These are phyloP conservation scores for Hypoxylon lienhwacheense DNA, from an alignment of 495 filamentous ascomycete genomes.

Conservation along the genomic window DNA sequence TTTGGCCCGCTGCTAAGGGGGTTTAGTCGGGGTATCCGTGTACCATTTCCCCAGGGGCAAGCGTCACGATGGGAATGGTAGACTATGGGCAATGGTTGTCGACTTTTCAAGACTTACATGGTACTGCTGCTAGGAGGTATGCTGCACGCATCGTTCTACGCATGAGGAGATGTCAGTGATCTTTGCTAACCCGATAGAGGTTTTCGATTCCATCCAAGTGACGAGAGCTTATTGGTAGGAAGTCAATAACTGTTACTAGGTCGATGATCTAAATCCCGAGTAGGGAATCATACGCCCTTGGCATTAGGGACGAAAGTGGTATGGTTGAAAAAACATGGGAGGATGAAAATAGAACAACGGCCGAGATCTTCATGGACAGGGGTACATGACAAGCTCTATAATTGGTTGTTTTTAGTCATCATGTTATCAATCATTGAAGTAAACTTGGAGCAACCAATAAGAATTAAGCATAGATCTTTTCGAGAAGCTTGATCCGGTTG, in stretches of 20 bases:
- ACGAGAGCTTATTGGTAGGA: slow-evolving; percentile 20
- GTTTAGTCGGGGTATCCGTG: slow-evolving; percentile 9
- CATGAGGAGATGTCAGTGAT: slow-evolving; percentile 2
- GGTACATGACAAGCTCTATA: slow-evolving; percentile 19
- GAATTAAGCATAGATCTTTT: slow-evolving; percentile 2
- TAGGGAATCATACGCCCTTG: too few relatives aligned
- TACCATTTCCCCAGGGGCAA: slow-evolving; percentile 17
- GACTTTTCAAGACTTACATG: slow-evolving; percentile 4
- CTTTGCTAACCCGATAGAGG: slow-evolving; percentile 7
- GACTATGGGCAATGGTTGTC: background rate
- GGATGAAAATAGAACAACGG: slow-evolving; percentile 33
- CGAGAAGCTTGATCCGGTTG: slow-evolving; percentile 24
- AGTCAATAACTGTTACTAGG: slow-evolving; percentile 2
- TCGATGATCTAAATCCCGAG: background rate
- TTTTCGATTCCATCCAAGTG: slow-evolving; percentile 15
- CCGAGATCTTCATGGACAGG: slow-evolving; percentile 14
- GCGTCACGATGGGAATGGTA: slow-evolving; percentile 20
- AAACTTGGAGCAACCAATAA: slow-evolving; percentile 9
- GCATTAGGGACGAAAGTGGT: background rate
- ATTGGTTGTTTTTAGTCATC: slow-evolving; percentile 34
- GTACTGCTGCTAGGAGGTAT: slow-evolving; percentile 9
- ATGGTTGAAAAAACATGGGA: slow-evolving; percentile 3
- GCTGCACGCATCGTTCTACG: background rate
- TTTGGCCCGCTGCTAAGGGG: slow-evolving; percentile 18
- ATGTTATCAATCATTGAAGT: slow-evolving; percentile 30